phyloP scores from a whole-genome alignment of 805 yeast species.

The Candida insectorum region DNA sequence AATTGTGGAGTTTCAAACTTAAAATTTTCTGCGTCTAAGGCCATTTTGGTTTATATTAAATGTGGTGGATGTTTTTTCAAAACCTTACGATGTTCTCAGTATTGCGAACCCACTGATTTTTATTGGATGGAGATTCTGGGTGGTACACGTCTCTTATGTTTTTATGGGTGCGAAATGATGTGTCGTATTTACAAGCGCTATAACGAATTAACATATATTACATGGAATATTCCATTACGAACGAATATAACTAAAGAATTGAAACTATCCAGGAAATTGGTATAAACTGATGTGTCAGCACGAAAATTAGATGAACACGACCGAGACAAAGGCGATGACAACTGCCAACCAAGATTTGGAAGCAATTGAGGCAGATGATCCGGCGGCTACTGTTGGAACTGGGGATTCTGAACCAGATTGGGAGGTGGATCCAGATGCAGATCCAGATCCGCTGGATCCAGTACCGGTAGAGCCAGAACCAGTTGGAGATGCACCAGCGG shows the following conservation, averaged over 20 bases:
- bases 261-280: too few relatives aligned
- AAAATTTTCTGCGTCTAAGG: conserved; percentile 37
- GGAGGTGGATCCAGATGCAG: too few relatives aligned
- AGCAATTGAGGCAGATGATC: not conserved
- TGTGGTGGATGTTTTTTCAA: conserved; percentile 1
- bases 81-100: conserved; percentile 8
- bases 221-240: too few relatives aligned
- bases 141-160: too few relatives aligned
- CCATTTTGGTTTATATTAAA: conserved; percentile 19
- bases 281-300: too few relatives aligned
- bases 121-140: conserved; percentile 5
- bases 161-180: not conserved
- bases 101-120: conserved; percentile 7
- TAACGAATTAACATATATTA: too few relatives aligned
- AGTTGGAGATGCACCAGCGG: not conserved
- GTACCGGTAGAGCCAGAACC: not conserved
- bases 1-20: conserved; percentile 48
- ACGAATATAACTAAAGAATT: too few relatives aligned
- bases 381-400: not conserved
- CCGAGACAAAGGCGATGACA: conserved; percentile 11
- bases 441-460: not conserved
- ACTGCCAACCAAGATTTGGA: conserved; percentile 1
- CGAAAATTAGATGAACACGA: conserved; percentile 6
- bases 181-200: too few relatives aligned
- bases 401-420: too few relatives aligned